Percentiles rank a stretch among this genome's conserved stretches.
Evolutionary conservation across 2,329 filamentous ascomycete species (phyloP).

Genomic region (Alternaria solani): DNA sequence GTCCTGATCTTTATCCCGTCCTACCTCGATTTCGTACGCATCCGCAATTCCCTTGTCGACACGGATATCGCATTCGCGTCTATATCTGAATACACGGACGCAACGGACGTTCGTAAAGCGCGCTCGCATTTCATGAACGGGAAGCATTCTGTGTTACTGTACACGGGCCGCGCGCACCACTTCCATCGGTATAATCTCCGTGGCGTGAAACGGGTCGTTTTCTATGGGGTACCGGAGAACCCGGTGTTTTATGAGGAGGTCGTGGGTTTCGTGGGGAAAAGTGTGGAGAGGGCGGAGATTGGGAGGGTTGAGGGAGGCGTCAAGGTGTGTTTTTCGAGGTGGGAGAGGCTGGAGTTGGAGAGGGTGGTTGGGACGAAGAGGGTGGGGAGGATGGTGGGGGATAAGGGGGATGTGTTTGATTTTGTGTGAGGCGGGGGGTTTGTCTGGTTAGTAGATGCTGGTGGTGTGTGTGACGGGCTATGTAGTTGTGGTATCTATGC

Average conservation of each 20-base stretch:
- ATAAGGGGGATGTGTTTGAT: constrained; percentile 89
- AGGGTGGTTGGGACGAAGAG: constrained; percentile 83
- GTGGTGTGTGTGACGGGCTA: too few species aligned
- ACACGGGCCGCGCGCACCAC: constrained; percentile 96
- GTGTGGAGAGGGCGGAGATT: constrained; percentile 66
- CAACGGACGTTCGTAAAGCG: constrained; percentile 80
- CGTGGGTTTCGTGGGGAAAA: constrained; percentile 68
- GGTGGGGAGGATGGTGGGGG: constrained; percentile 82
- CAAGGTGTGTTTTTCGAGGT: constrained; percentile 78
- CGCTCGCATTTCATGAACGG: constrained; percentile 87
- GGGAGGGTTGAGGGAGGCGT: constrained; percentile 59
- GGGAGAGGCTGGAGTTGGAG: constrained; percentile 89
- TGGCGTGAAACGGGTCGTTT: constrained; percentile 83
- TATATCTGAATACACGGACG: constrained; percentile 86
- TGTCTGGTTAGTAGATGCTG: too few species aligned
- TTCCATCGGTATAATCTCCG: constrained; percentile 86
- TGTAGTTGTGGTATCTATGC: too few species aligned
- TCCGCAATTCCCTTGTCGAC: constrained; percentile 90
- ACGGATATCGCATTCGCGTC: constrained; percentile 77
- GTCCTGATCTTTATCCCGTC: constrained; percentile 89
- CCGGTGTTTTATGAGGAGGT: constrained; percentile 81
- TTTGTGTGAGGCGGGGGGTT: constrained; percentile 68
- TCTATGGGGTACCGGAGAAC: constrained; percentile 92
- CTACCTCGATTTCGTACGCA: constrained; percentile 92
- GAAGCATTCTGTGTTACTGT: constrained; percentile 82